Percentiles rank a stretch among this genome's conserved stretches.
These are phyloP conservation scores for Fusarium marasasianum DNA, from an alignment of 2,329 filamentous ascomycete species.

Conservation along the genomic window DNA sequence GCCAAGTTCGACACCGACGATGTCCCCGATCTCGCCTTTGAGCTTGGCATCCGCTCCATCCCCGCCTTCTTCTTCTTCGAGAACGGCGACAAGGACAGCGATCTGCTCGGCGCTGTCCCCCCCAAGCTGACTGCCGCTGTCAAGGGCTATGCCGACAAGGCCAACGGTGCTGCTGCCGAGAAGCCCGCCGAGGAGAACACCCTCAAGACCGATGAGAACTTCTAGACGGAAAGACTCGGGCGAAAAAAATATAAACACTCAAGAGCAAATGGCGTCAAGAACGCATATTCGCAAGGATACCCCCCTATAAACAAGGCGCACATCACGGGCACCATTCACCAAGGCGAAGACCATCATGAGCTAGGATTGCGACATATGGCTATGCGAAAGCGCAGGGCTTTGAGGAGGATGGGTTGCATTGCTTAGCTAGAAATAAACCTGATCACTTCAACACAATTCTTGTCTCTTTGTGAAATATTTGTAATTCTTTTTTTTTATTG, in stretches of 20 bases:
- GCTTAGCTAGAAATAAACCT: slow-evolving; percentile 15
- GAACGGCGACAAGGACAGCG: slow-evolving; percentile 59
- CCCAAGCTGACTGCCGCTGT: slow-evolving; percentile 46
- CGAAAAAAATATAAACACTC: not conserved
- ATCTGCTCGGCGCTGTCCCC: slow-evolving; percentile 53
- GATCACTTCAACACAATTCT: not conserved
- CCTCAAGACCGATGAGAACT: slow-evolving; percentile 36
- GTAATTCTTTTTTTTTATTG: not conserved
- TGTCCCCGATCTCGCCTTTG: slow-evolving; percentile 58
- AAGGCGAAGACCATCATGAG: not conserved
- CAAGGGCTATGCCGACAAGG: slow-evolving; percentile 35
- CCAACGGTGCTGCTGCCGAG: slow-evolving; percentile 4
- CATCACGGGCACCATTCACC: slow-evolving; percentile 8
- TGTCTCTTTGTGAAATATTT: not conserved
- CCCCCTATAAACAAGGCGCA: slow-evolving; percentile 21
- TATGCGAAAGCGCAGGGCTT: not conserved
- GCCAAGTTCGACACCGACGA: slow-evolving; percentile 69
- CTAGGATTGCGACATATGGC: not conserved
- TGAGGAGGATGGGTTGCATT: not conserved
- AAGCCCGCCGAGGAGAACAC: slow-evolving; percentile 19
- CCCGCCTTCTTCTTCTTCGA: slow-evolving; percentile 70
- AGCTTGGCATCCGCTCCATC: slow-evolving; percentile 64
- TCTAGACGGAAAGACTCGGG: slow-evolving; percentile 2
- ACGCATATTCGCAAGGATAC: slow-evolving; percentile 34
- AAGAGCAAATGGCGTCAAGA: slow-evolving; percentile 7